Evolutionary conservation across 2,329 filamentous ascomycete species (phyloP).

Genomic region (Botrytis byssoidea): DNA sequence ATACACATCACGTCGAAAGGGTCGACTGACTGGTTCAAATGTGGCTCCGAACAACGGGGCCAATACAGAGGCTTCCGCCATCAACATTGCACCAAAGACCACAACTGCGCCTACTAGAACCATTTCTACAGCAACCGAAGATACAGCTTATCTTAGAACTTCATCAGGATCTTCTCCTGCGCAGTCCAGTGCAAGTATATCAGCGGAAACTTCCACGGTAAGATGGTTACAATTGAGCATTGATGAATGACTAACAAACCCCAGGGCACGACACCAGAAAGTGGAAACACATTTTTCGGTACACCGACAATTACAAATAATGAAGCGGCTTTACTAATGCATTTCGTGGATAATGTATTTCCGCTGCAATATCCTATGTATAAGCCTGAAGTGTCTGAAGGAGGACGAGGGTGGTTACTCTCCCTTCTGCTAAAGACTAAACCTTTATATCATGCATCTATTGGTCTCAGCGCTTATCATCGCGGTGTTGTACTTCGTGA

Average conservation of each 20-base stretch:
- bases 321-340: slow-evolving; percentile 48
- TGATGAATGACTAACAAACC: not conserved
- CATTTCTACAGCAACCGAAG: not conserved
- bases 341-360: slow-evolving; percentile 61
- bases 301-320: slow-evolving; percentile 41
- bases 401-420: slow-evolving; percentile 60
- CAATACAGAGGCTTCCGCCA: slow-evolving; percentile 12
- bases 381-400: slow-evolving; percentile 52
- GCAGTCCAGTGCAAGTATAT: not conserved
- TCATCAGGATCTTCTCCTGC: not conserved
- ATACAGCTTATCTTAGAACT: not conserved
- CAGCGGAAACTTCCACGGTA: slow-evolving; percentile 2
- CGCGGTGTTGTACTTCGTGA: slow-evolving; percentile 38
- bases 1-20: slow-evolving; percentile 48
- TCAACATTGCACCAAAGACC: slow-evolving; percentile 8
- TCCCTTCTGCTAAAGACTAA: slow-evolving; percentile 54
- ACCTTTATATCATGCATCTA: slow-evolving; percentile 55
- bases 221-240: not conserved
- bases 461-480: slow-evolving; percentile 54
- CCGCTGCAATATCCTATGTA: slow-evolving; percentile 65
- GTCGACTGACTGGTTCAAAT: slow-evolving; percentile 17
- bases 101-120: not conserved
- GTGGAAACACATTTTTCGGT: slow-evolving; percentile 17
- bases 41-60: slow-evolving; percentile 4
- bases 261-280: not conserved